Percentiles rank a stretch among this genome's conserved stretches.
phyloP scores from a whole-genome alignment of 192 early-diverging fungal genomes.

The Coemansia sp. region DNA sequence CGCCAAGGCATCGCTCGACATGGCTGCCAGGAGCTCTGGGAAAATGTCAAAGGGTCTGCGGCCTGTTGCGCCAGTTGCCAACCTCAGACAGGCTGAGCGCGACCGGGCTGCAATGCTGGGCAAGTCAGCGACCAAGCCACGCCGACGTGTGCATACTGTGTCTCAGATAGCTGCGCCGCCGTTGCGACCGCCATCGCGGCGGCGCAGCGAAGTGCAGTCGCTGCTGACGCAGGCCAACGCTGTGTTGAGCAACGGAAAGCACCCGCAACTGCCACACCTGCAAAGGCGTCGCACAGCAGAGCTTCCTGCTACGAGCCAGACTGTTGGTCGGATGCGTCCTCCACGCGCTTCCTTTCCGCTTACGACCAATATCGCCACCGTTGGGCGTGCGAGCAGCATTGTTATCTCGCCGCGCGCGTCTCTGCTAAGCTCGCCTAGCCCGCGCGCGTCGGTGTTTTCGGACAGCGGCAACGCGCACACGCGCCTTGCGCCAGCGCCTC shows the following conservation, averaged over 20 bases:
- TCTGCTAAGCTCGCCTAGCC: constrained; percentile 4
- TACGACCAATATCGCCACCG: background rate
- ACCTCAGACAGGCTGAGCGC: constrained; percentile 2
- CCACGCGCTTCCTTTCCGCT: constrained; percentile 45
- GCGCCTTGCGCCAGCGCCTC: constrained; percentile 11
- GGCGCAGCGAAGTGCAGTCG: constrained; percentile 44
- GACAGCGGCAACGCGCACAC: constrained; percentile 5
- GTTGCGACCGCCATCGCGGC: constrained; percentile 10
- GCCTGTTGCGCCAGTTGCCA: background rate
- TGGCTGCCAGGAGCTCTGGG: background rate
- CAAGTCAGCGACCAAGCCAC: background rate
- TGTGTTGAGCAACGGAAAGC: constrained; percentile 19
- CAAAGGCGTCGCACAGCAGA: constrained; percentile 6
- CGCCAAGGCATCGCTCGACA: background rate
- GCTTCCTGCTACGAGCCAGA: background rate
- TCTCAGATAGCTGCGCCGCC: constrained; percentile 13
- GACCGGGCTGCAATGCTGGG: background rate
- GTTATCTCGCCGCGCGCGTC: constrained; percentile 18
- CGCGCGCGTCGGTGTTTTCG: constrained; percentile 10
- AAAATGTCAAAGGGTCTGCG: background rate
- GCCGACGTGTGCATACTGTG: constrained; percentile 9
- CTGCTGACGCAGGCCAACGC: constrained; percentile 49
- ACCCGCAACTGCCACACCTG: no score
- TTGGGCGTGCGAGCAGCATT: constrained; percentile 5
- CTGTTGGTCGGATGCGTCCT: constrained; percentile 17